phyloP scores from a whole-genome alignment of 2,329 filamentous ascomycete species.

The Thermothelomyces thermophilus region DNA sequence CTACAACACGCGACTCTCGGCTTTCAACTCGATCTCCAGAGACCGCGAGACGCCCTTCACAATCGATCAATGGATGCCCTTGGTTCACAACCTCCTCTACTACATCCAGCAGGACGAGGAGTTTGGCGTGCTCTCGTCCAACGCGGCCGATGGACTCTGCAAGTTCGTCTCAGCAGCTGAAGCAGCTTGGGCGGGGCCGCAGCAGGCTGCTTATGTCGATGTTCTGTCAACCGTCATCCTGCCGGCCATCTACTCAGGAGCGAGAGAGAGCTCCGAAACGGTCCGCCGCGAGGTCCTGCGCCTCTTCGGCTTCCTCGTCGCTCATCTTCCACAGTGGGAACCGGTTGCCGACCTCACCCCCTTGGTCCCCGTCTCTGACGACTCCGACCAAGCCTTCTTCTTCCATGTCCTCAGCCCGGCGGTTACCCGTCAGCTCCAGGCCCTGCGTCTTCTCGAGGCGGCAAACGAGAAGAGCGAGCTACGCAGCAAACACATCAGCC shows the following conservation, averaged over 20 bases:
- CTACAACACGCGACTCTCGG: conserved; percentile 72
- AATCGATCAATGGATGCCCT: conserved; percentile 72
- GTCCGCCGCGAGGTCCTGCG: conserved; percentile 77
- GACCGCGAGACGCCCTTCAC: conserved; percentile 54
- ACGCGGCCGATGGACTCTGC: conserved; percentile 74
- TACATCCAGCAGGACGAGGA: conserved; percentile 83
- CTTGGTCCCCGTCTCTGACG: conserved; percentile 56
- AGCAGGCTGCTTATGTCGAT: conserved; percentile 44
- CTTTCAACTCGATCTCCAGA: conserved; percentile 67
- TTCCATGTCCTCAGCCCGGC: conserved; percentile 88
- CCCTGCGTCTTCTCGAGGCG: conserved; percentile 67
- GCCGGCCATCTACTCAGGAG: conserved; percentile 68
- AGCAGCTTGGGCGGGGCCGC: conserved; percentile 34
- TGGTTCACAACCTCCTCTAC: conserved; percentile 85
- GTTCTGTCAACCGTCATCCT: conserved; percentile 62
- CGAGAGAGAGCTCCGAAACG: conserved; percentile 72
- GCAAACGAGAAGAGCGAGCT: conserved; percentile 60
- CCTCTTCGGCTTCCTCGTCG: conserved; percentile 72
- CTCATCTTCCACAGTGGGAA: conserved; percentile 60
- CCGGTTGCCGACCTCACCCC: conserved; percentile 67
- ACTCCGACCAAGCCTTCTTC: conserved; percentile 72
- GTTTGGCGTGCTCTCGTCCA: conserved; percentile 71
- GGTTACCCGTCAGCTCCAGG: conserved; percentile 75
- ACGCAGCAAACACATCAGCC: conserved; percentile 69
- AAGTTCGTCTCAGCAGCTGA: conserved; percentile 64